A percentile compares a stretch with the other conserved stretches of the same genome.
Conservation (phyloP, 2,329 filamentous ascomycete species). For the Stagonosporopsis chrysanthemi region DNA sequence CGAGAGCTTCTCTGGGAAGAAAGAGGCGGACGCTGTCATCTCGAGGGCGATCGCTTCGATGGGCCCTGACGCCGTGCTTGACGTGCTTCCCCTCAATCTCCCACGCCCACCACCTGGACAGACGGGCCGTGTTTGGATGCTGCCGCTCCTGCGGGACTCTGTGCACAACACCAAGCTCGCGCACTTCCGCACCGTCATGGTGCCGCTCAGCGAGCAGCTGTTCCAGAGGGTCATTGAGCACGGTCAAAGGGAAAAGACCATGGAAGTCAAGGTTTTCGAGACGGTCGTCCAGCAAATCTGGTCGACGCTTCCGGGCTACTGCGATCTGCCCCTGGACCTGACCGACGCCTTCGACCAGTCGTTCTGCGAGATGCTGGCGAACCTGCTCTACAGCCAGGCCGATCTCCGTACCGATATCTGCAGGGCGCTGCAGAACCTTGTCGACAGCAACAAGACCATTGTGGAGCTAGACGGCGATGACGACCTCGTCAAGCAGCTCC, state of each 20-base stretch:
- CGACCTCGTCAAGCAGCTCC: constrained; percentile 77
- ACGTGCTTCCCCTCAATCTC: constrained; percentile 86
- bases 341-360: constrained; percentile 77
- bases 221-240: constrained; percentile 89
- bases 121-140: constrained; percentile 89
- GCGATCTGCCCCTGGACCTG: constrained; percentile 83
- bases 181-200: constrained; percentile 86
- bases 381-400: constrained; percentile 89
- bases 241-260: constrained; percentile 82
- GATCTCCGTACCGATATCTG: constrained; percentile 88
- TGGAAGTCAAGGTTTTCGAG: constrained; percentile 98
- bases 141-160: constrained; percentile 88
- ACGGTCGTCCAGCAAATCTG: constrained; percentile 95
- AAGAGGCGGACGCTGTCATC: constrained; percentile 90
- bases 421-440: constrained; percentile 81
- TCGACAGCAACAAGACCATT: constrained; percentile 90
- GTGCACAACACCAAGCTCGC: constrained; percentile 86
- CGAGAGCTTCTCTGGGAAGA: constrained; percentile 89
- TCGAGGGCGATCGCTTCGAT: constrained; percentile 87
- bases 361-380: constrained; percentile 90
- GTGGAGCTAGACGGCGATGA: constrained; percentile 72
- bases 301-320: constrained; percentile 93
- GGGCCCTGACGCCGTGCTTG: constrained; percentile 84
- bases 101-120: constrained; percentile 77
- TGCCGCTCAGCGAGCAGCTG: constrained; percentile 87